Percentiles rank a stretch among this genome's conserved stretches.
Evolutionary conservation across 2,329 filamentous ascomycete genomes (phyloP).

Genomic region (Fusarium fujikuroi): DNA sequence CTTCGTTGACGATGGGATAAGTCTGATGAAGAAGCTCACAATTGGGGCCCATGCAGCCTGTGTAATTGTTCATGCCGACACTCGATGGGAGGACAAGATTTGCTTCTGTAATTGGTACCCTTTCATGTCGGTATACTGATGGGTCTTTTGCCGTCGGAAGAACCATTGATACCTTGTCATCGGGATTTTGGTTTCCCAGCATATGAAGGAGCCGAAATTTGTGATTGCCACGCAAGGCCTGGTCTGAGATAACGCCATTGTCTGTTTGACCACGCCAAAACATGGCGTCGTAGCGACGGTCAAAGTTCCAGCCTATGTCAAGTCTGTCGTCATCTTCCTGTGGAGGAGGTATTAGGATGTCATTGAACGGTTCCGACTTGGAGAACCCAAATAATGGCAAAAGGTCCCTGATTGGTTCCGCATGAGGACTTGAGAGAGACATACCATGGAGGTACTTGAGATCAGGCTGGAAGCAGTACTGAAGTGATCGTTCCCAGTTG

Average conservation of each 20-base stretch:
- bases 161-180: conserved; percentile 64
- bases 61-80: conserved; percentile 68
- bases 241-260: conserved; percentile 60
- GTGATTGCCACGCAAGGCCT: conserved; percentile 74
- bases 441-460: conserved; percentile 79
- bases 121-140: conserved; percentile 64
- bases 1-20: conserved; percentile 53
- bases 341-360: conserved; percentile 77
- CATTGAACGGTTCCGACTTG: conserved; percentile 77
- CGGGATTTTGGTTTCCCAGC: conserved; percentile 65
- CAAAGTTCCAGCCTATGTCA: conserved; percentile 60
- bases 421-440: conserved; percentile 71
- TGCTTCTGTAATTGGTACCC: conserved; percentile 63
- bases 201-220: conserved; percentile 78
- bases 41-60: conserved; percentile 63
- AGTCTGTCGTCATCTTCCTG: conserved; percentile 56
- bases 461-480: conserved; percentile 82
- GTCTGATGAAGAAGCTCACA: conserved; percentile 46
- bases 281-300: conserved; percentile 70
- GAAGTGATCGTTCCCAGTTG: conserved; percentile 72
- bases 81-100: conserved; percentile 65
- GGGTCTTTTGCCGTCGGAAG: conserved; percentile 56
- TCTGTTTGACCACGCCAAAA: conserved; percentile 81
- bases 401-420: conserved; percentile 71
- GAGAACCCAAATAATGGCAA: conserved; percentile 81